A percentile compares a stretch with the other conserved stretches of the same genome.
Evolutionary conservation across 768 basidiomycete genomes (phyloP).

Genomic region (Cystobasidium onofrii): DNA sequence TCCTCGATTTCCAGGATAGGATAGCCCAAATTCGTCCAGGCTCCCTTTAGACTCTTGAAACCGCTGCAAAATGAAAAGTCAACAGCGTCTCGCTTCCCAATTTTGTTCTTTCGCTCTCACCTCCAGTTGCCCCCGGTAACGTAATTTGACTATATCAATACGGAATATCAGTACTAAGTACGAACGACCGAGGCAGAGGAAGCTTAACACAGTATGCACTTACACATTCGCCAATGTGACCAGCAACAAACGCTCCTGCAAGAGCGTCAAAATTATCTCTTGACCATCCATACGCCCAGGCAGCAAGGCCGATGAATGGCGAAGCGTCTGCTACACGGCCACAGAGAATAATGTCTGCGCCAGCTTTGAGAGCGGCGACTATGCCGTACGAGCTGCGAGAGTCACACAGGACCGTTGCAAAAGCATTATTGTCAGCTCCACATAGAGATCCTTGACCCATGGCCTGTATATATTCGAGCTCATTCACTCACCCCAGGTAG

Average conservation of each 20-base stretch:
- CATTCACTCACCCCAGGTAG: not conserved
- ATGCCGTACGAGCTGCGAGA: not conserved
- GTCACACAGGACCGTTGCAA: not conserved
- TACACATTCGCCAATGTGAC: slow-evolving; percentile 6
- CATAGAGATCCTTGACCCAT: not conserved
- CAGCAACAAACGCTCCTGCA: not conserved
- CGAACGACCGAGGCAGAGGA: not conserved
- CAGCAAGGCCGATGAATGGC: slow-evolving; percentile 3
- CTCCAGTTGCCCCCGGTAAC: slow-evolving; percentile 1
- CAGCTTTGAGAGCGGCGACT: not conserved
- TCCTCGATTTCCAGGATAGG: slow-evolving; percentile 3
- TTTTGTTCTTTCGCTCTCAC: not conserved
- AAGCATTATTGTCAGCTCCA: not conserved
- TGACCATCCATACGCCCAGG: not conserved
- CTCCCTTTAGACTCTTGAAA: not conserved
- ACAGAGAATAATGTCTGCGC: slow-evolving; percentile 1
- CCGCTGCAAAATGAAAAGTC: not conserved
- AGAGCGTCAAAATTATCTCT: not conserved
- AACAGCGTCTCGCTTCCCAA: too few relatives aligned
- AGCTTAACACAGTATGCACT: not conserved
- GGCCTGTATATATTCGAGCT: not conserved
- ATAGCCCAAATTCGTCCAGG: not conserved
- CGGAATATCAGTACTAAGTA: not conserved
- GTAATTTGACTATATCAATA: not conserved
- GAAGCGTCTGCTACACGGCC: not conserved